Percentiles rank a stretch among this genome's conserved stretches.
phyloP scores from a whole-genome alignment of 2,329 filamentous ascomycete species.

The Aspergillus tamarii region DNA sequence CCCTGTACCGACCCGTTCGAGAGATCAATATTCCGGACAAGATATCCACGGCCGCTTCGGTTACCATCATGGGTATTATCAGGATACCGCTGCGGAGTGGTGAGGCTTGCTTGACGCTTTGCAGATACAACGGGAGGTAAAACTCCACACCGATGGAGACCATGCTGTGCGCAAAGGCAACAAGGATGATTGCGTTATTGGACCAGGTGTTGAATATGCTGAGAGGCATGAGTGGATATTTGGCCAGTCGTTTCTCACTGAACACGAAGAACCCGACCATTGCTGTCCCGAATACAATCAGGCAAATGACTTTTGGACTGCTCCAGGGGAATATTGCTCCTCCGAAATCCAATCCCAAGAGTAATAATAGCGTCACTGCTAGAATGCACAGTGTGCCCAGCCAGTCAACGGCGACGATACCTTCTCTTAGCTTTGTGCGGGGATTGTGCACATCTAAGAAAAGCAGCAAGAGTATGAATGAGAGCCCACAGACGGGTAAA shows the following conservation, averaged over 20 bases:
- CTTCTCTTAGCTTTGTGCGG: slow-evolving; percentile 51
- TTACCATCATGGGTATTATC: slow-evolving; percentile 26
- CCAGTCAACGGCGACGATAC: slow-evolving; percentile 59
- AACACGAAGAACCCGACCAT: slow-evolving; percentile 59
- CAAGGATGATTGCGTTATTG: slow-evolving; percentile 60
- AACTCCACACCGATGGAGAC: slow-evolving; percentile 19
- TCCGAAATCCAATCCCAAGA: slow-evolving; percentile 59
- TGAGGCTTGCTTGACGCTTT: slow-evolving; percentile 34
- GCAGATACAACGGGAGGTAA: slow-evolving; percentile 47
- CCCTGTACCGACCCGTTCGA: slow-evolving; percentile 33
- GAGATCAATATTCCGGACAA: slow-evolving; percentile 27
- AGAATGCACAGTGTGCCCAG: slow-evolving; percentile 59
- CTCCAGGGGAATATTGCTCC: slow-evolving; percentile 57
- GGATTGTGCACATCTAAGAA: slow-evolving; percentile 61
- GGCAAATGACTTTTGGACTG: slow-evolving; percentile 57
- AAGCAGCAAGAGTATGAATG: slow-evolving; percentile 48
- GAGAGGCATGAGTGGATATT: slow-evolving; percentile 70
- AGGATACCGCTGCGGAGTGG: slow-evolving; percentile 32
- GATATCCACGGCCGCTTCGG: slow-evolving; percentile 17
- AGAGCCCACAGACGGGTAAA: background rate
- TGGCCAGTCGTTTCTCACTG: slow-evolving; percentile 66
- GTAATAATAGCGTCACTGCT: slow-evolving; percentile 55
- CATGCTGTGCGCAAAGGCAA: slow-evolving; percentile 53
- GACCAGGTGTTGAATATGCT: slow-evolving; percentile 60
- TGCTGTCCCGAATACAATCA: slow-evolving; percentile 55